phyloP scores from a whole-genome alignment of 305 asterid genomes.

The Ajuga reptans region DNA sequence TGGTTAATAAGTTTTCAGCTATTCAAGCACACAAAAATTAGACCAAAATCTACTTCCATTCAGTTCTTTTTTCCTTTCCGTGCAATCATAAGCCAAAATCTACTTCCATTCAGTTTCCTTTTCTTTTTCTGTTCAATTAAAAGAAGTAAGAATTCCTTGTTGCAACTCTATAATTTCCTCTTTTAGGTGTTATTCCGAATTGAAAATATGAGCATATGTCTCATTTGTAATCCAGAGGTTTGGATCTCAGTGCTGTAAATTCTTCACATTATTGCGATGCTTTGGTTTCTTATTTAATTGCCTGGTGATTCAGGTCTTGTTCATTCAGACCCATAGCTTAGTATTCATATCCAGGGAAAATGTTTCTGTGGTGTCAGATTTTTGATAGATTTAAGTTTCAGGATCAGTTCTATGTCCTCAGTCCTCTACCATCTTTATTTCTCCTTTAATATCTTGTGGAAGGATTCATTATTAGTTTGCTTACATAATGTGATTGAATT shows the following conservation, averaged over 20 bases:
- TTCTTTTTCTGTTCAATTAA: too few species aligned
- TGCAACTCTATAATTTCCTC: not conserved
- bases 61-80: too few species aligned
- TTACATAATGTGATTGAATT: slow-evolving; percentile 21
- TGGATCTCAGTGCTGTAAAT: not conserved
- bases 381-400: not conserved
- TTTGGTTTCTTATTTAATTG: not conserved
- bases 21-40: too few species aligned
- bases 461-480: slow-evolving; percentile 12
- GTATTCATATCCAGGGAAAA: not conserved
- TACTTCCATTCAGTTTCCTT: too few species aligned
- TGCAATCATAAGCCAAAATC: too few species aligned
- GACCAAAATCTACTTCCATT: too few species aligned
- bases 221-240: not conserved
- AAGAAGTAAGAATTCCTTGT: too few species aligned
- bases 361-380: not conserved
- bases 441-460: not conserved
- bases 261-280: not conserved
- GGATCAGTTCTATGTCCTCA: not conserved
- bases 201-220: not conserved
- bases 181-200: not conserved
- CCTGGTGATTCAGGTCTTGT: not conserved
- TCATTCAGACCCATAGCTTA: not conserved
- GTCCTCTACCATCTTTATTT: too few species aligned
- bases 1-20: too few species aligned